Conservation (phyloP, 2,329 filamentous ascomycete species). For the Aspergillus pseudoterreus region DNA sequence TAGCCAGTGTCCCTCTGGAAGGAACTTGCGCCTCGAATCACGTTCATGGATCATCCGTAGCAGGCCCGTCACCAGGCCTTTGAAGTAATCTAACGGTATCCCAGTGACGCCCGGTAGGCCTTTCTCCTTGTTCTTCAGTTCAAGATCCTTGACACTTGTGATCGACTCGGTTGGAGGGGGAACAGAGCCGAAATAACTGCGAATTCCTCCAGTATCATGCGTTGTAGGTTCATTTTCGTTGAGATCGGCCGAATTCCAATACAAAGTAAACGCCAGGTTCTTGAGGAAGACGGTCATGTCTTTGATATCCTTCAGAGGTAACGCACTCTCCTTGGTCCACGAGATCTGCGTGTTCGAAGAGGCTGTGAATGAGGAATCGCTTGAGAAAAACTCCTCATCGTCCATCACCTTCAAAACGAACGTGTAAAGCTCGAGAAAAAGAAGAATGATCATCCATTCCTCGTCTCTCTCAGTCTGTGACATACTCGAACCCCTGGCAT, state of each 20-base stretch:
- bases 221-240: conserved; percentile 37
- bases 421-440: conserved; percentile 92
- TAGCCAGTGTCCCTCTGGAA: conserved; percentile 83
- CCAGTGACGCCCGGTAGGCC: conserved; percentile 63
- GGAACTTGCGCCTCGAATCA: conserved; percentile 81
- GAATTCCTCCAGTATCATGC: conserved; percentile 41
- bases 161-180: conserved; percentile 17
- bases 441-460: conserved; percentile 83
- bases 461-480: conserved; percentile 47
- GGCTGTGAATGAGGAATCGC: conserved; percentile 45
- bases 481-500: conserved; percentile 16
- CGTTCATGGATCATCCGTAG: conserved; percentile 88
- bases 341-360: conserved; percentile 50
- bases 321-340: conserved; percentile 60
- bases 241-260: conserved; percentile 74
- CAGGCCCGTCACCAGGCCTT: conserved; percentile 72
- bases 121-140: conserved; percentile 38
- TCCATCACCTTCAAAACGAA: conserved; percentile 92
- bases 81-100: conserved; percentile 73
- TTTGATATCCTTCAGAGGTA: conserved; percentile 68
- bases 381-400: conserved; percentile 87
- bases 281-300: conserved; percentile 79
- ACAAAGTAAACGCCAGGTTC: conserved; percentile 82
- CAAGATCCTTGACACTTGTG: conserved; percentile 30
- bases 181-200: conserved; percentile 43